phyloP scores from a whole-genome alignment of 2,329 filamentous ascomycete genomes.

The Alternaria sp. region DNA sequence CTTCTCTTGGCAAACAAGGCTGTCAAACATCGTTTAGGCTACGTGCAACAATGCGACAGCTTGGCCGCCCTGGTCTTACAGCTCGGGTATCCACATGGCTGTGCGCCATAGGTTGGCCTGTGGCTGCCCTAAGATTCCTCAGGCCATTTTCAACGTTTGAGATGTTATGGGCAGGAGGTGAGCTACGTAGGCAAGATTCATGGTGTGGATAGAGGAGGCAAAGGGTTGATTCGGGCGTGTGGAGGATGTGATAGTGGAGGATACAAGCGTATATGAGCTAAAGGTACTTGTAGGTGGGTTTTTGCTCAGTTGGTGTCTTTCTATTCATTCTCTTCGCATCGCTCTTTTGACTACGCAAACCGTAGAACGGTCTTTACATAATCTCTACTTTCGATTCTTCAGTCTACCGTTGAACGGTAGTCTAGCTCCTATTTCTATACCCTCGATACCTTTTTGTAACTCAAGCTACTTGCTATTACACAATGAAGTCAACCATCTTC shows the following conservation, averaged over 20 bases:
- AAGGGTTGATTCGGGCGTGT: not conserved
- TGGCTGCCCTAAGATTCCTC: constrained; percentile 12
- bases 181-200: not conserved
- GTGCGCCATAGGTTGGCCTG: constrained; percentile 21
- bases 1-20: constrained; percentile 16
- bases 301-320: not conserved
- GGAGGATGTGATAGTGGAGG: not conserved
- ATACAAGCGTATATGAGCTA: not conserved
- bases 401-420: constrained; percentile 32
- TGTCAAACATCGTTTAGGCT: constrained; percentile 18
- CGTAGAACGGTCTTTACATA: constrained; percentile 34
- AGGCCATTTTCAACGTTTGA: constrained; percentile 7
- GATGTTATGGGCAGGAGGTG: constrained; percentile 1
- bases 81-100: constrained; percentile 11
- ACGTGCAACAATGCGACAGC: constrained; percentile 17
- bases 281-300: not conserved
- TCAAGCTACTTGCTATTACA: not conserved
- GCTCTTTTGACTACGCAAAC: constrained; percentile 23
- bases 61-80: constrained; percentile 22
- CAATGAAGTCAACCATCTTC: constrained; percentile 24
- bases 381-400: constrained; percentile 18
- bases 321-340: constrained; percentile 16
- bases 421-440: constrained; percentile 1
- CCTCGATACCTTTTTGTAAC: not conserved
- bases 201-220: constrained; percentile 6